Evolutionary conservation across 1,139 yeast genomes (phyloP).

Genomic region (Arxiozyma slooffiae): DNA sequence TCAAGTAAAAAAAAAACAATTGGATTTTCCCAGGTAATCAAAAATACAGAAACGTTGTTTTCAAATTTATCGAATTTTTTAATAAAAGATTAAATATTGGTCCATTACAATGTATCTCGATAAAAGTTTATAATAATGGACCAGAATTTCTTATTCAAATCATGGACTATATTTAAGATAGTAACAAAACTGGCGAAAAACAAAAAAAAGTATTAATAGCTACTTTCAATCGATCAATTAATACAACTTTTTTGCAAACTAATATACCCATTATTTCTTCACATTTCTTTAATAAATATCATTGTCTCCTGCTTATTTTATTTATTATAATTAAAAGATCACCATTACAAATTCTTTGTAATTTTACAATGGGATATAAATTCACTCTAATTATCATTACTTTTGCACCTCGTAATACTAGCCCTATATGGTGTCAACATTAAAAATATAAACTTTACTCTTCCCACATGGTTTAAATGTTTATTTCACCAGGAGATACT

Average conservation of each 20-base stretch:
- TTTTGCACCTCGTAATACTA: too few relatives aligned
- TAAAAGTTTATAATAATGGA: constrained; percentile 19
- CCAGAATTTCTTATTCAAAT: constrained; percentile 17
- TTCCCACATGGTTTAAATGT: too few relatives aligned
- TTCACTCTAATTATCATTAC: too few relatives aligned
- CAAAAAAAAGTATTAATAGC: too few relatives aligned
- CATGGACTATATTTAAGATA: constrained; percentile 17
- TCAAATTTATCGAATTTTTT: constrained; percentile 19
- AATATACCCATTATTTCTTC: background rate
- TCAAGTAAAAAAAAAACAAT: constrained; percentile 20
- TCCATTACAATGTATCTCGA: constrained; percentile 20
- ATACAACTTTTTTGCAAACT: background rate
- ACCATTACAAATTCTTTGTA: too few relatives aligned
- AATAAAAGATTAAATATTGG: constrained; percentile 19
- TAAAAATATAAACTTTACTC: too few relatives aligned
- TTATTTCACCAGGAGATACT: too few relatives aligned
- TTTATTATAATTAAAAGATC: too few relatives aligned
- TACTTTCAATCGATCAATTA: background rate
- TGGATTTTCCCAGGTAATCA: constrained; percentile 20
- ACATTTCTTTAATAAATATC: background rate
- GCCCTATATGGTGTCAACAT: too few relatives aligned
- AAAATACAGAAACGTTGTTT: constrained; percentile 13
- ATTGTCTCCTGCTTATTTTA: too few relatives aligned
- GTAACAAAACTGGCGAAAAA: constrained; percentile 23
- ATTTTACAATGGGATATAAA: too few relatives aligned